These are phyloP conservation scores for Cadophora luteo-olivacea DNA, from an alignment of 2,329 filamentous ascomycete species.

Conservation along the genomic window DNA sequence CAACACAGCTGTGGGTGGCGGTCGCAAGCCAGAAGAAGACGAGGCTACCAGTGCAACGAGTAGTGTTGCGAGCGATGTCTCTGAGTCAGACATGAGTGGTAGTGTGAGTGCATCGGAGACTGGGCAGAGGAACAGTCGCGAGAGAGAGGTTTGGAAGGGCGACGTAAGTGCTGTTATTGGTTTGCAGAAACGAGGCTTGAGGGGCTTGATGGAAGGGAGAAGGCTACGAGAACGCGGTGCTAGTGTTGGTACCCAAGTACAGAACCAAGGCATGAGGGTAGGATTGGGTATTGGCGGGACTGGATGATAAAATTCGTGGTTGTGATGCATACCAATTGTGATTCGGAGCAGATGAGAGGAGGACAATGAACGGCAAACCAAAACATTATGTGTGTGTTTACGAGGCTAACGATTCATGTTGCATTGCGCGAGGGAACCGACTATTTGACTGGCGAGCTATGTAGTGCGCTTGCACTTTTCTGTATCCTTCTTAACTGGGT, in stretches of 20 bases:
- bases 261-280: conserved; percentile 14
- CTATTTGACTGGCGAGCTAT: background rate
- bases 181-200: conserved; percentile 88
- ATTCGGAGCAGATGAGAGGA: background rate
- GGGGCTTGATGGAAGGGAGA: conserved; percentile 93
- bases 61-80: conserved; percentile 40
- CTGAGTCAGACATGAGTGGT: conserved; percentile 38
- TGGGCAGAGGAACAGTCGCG: conserved; percentile 49
- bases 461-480: background rate
- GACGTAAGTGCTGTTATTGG: conserved; percentile 91
- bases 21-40: conserved; percentile 46
- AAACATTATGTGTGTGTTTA: background rate
- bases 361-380: background rate
- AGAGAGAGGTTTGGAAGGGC: conserved; percentile 76
- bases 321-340: too few species aligned
- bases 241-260: conserved; percentile 41
- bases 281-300: conserved; percentile 27
- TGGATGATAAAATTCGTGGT: background rate
- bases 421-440: conserved; percentile 1
- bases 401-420: conserved; percentile 14
- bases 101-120: conserved; percentile 48
- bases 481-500: conserved; percentile 9
- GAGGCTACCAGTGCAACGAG: conserved; percentile 43
- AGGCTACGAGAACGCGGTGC: conserved; percentile 77
- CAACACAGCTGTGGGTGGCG: conserved; percentile 55